Evolutionary conservation across 2,329 filamentous ascomycete species (phyloP).

Genomic region (Raffaelea albimanens): DNA sequence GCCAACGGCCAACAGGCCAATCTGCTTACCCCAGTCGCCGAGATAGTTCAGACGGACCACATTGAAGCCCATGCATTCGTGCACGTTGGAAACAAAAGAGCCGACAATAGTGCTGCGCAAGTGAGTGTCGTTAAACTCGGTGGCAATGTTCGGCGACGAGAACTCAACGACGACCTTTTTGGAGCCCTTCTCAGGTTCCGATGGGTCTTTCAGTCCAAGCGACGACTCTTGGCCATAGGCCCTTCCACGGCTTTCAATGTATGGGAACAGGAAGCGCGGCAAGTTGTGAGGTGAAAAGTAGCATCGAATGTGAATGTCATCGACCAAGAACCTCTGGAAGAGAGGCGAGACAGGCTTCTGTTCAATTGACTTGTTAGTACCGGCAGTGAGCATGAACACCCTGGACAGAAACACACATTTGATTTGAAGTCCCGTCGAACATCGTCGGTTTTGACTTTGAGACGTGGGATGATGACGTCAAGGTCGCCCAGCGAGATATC

Average conservation of each 20-base stretch:
- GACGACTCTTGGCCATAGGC: slow-evolving; percentile 52
- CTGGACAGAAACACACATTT: background rate
- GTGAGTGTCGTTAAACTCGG: slow-evolving; percentile 64
- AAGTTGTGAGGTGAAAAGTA: slow-evolving; percentile 53
- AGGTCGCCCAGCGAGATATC: slow-evolving; percentile 16
- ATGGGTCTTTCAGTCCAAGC: slow-evolving; percentile 44
- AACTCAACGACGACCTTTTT: slow-evolving; percentile 58
- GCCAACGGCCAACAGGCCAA: slow-evolving; percentile 56
- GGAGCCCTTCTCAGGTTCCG: slow-evolving; percentile 24
- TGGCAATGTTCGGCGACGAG: slow-evolving; percentile 68
- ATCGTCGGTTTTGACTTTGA: slow-evolving; percentile 10
- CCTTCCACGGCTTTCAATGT: slow-evolving; percentile 45
- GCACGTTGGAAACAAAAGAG: slow-evolving; percentile 61
- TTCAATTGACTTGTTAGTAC: too few species aligned
- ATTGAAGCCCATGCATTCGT: slow-evolving; percentile 60
- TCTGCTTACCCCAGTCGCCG: slow-evolving; percentile 72
- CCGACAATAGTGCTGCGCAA: slow-evolving; percentile 70
- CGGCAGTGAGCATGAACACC: too few species aligned
- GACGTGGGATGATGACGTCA: slow-evolving; percentile 20
- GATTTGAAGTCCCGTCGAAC: background rate
- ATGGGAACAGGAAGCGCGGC: slow-evolving; percentile 45
- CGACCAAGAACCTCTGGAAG: slow-evolving; percentile 40
- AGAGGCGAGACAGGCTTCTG: slow-evolving; percentile 6
- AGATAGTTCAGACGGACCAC: slow-evolving; percentile 66
- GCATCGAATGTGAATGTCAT: slow-evolving; percentile 54